A percentile compares a stretch with the other conserved stretches of the same genome.
These are phyloP conservation scores for Trypethelium eluteriae DNA, from an alignment of 495 filamentous ascomycete species.

Conservation along the genomic window DNA sequence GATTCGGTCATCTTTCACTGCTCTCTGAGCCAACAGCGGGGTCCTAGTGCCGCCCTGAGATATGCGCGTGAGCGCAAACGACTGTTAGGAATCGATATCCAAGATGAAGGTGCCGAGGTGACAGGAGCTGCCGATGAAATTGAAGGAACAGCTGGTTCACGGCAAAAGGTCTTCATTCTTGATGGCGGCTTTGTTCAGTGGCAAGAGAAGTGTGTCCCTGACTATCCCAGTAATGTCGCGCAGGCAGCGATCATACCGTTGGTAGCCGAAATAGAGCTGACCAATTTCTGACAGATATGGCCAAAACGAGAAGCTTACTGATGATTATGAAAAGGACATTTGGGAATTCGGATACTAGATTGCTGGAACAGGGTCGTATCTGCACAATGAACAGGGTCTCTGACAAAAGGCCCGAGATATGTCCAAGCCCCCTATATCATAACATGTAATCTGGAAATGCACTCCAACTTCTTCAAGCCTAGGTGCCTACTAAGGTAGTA, in stretches of 20 bases:
- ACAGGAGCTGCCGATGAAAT: slow-evolving; percentile 22
- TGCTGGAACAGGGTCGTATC: background rate
- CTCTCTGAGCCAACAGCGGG: slow-evolving; percentile 82
- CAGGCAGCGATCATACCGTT: background rate
- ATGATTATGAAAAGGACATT: slow-evolving; percentile 76
- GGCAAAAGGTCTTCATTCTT: slow-evolving; percentile 62
- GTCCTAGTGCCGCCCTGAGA: slow-evolving; percentile 58
- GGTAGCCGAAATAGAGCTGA: background rate
- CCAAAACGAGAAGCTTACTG: slow-evolving; percentile 70
- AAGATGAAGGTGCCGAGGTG: slow-evolving; percentile 35
- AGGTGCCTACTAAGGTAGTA: no score
- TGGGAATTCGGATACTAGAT: slow-evolving; percentile 60
- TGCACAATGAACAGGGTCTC: no score
- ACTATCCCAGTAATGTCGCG: background rate
- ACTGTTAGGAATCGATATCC: slow-evolving; percentile 33
- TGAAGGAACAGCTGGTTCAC: slow-evolving; percentile 44
- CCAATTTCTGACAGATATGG: slow-evolving; percentile 44
- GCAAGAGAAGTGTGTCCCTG: slow-evolving; percentile 62
- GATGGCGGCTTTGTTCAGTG: slow-evolving; percentile 84
- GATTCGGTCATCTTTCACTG: slow-evolving; percentile 91
- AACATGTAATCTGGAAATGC: no score
- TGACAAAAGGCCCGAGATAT: no score
- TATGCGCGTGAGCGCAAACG: slow-evolving; percentile 60
- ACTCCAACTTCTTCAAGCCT: no score
- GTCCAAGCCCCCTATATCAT: no score